Base-by-base conservation (phyloP, 2,329 filamentous ascomycete species). In the Cytospora chrysosperma region DNA sequence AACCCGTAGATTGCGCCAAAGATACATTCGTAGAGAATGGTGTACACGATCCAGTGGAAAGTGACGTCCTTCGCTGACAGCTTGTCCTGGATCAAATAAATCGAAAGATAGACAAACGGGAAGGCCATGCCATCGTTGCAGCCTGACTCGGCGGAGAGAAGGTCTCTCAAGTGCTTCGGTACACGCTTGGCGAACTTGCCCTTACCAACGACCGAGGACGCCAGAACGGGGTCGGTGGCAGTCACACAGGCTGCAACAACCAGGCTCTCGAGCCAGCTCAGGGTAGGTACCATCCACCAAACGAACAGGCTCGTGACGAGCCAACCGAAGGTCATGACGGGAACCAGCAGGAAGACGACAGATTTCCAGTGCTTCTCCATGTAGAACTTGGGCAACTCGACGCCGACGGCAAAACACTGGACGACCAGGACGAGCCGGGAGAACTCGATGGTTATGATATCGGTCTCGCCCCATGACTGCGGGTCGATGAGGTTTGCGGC, bases 41-140 rank as follows among this genome's bases (percentile, higher is more conserved):
- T 96, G 70, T 89, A 87, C 72, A 93, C 91, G 70, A 98, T 85
- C 89, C 93, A 99, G 77, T 98, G 87, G 67, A 89, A 89, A 19
- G 88, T 85, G 50, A 96, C 91, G 60, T 90, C 76, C 54, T 78
- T 77, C 6, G 90, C 86, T 69, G 90, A 76, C 30, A 86, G 87
- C 67, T 89, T 82, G 74, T 94, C 97, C 68, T 90, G 87, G 68
- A 98, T 91, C 54, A 98, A 85, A 76, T 97, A 98, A 32, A 97
- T 81, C 1, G 91, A 89, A 32, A 99, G 83, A 74, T 99, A 99
- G 71, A 99, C 86, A 75, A 99, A 99, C 0, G 95, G 95, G 73
- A 99, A 99, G 1, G 95, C 95, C 95, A 99, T 99, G 77, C 95
- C 95, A 75, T 99, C 95, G 82, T 99, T 99, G 79, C 95, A 99